These are phyloP conservation scores for Artemisia annua DNA, from an alignment of 129 eudicot species.

Conservation along the genomic window DNA sequence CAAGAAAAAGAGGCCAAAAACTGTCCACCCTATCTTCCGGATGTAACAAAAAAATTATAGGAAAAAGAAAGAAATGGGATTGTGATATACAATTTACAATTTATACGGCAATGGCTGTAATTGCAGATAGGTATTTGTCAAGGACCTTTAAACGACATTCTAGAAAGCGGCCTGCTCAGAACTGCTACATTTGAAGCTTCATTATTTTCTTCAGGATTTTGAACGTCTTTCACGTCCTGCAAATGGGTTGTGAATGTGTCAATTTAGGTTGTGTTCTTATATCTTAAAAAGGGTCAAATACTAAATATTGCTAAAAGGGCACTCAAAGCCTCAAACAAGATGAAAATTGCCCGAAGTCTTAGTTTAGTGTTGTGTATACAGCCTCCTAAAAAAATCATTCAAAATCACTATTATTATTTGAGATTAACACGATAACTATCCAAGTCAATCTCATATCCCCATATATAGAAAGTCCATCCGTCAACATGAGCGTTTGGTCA, in stretches of 20 bases:
- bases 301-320: too few relatives aligned
- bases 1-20: too few relatives aligned
- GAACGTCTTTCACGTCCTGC: constrained; percentile 53
- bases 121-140: constrained; percentile 32
- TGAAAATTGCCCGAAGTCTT: too few relatives aligned
- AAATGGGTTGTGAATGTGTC: not conserved
- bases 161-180: constrained; percentile 51
- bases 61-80: constrained; percentile 18
- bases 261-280: not conserved
- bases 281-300: not conserved
- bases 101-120: constrained; percentile 44
- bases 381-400: too few relatives aligned
- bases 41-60: constrained; percentile 24
- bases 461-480: too few relatives aligned
- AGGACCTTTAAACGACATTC: constrained; percentile 60
- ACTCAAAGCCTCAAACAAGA: too few relatives aligned
- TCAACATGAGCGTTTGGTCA: too few relatives aligned
- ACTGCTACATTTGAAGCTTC: constrained; percentile 37
- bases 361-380: too few relatives aligned
- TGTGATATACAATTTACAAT: constrained; percentile 65
- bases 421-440: too few relatives aligned
- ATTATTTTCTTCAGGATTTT: constrained; percentile 36
- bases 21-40: constrained; percentile 18
- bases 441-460: too few relatives aligned
- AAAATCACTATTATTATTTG: too few relatives aligned